Base-by-base conservation (phyloP, 768 basidiomycete genomes). In the Tricholoma saponaceum region DNA sequence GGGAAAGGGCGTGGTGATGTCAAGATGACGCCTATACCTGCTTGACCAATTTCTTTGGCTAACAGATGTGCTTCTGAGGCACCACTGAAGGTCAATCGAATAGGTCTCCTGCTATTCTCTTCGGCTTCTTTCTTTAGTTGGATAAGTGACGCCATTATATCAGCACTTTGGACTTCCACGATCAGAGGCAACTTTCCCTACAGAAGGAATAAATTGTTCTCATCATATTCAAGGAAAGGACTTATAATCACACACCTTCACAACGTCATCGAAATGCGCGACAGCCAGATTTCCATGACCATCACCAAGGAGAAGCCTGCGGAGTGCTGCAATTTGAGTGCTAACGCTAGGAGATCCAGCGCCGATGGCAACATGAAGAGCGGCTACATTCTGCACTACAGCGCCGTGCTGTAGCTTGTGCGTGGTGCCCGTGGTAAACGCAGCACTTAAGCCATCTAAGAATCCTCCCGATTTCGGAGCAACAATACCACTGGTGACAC, bases 91-190 rank as follows among this genome's bases (percentile, higher is more conserved):
- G 86, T 85, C 66, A 89, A 60, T 56, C 71, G 77, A 43, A 89
- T 77, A 5, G 65, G 64, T 1, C 64, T 69, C 9, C 72, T 70
- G 16, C 69, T 81, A 25, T 65, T 68, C 3, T 69, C 56, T 63
- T 89, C 85, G 0, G 85, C 72, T 60, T 90, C 82, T 50, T 73
- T 71, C 71, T 90, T 90, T 55, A 95, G 77, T 26, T 76, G 69
- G 50, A 95, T 76, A 35, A 95, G 70, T 0, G 87, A 83, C 1
- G 89, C 90, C 62, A 95, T 95, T 51, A 89, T 75, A 68, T 95
- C 94, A 4, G 90, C 92, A 63, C 79, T 92, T 60, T 87, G 76
- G 2, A 83, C 85, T 52, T 85, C 81, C 10, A 94, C 74, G 5
- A 95, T 87, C 13, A 97, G 72, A 4, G 90, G 86, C 18, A 93